Percentiles rank a stretch among this genome's conserved stretches.
Conservation (phyloP, 140 eudicot genomes). For the Senecio squalidus region DNA sequence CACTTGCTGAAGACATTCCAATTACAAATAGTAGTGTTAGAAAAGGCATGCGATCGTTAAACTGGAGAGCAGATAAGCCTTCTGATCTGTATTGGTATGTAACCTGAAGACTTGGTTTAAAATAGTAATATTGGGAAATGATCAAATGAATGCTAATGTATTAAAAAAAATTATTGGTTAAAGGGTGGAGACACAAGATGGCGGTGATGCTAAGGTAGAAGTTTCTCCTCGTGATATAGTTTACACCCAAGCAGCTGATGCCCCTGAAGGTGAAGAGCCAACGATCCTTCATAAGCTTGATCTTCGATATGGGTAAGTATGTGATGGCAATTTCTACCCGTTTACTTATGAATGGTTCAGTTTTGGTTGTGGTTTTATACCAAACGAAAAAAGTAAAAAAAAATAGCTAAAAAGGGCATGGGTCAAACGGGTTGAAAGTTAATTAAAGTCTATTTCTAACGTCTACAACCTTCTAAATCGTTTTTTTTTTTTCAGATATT, state of each 20-base stretch:
- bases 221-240: constrained; percentile 95
- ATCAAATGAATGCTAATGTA: too few species aligned
- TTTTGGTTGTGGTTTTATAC: too few species aligned
- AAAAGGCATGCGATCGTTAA: constrained; percentile 86
- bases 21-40: constrained; percentile 82
- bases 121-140: neutral
- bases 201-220: constrained; percentile 95
- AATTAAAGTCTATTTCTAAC: too few species aligned
- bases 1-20: constrained; percentile 93
- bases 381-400: too few species aligned
- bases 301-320: constrained; percentile 87
- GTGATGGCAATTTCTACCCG: too few species aligned
- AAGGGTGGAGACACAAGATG: constrained; percentile 99
- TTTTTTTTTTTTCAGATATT: too few species aligned
- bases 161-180: too few species aligned
- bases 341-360: too few species aligned
- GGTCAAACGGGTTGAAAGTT: too few species aligned
- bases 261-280: constrained; percentile 66
- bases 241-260: constrained; percentile 82
- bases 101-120: neutral
- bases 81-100: constrained; percentile 83
- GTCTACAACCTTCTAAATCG: too few species aligned
- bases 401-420: too few species aligned
- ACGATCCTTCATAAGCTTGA: constrained; percentile 70
- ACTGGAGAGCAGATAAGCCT: constrained; percentile 96